These are phyloP conservation scores for Pleurotus citrinopileatus DNA, from an alignment of 768 basidiomycete species.

Conservation along the genomic window DNA sequence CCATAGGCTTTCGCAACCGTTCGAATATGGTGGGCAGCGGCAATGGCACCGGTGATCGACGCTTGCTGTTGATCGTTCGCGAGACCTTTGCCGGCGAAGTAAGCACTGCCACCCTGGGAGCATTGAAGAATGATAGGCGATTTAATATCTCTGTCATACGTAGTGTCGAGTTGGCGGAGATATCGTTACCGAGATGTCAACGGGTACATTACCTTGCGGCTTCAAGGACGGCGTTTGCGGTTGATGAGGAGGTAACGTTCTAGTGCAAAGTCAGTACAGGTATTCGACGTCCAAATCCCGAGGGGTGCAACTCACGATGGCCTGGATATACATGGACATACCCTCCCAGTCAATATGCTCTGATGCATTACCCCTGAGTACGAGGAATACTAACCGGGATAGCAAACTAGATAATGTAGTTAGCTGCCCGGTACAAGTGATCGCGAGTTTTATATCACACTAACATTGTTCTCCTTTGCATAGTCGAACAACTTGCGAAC, in stretches of 20 bases:
- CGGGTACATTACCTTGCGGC: slow-evolving; percentile 69
- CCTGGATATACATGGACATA: slow-evolving; percentile 37
- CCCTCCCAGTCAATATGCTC: not conserved
- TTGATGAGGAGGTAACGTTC: slow-evolving; percentile 97
- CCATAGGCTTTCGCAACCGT: slow-evolving; percentile 88
- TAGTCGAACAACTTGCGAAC: slow-evolving; percentile 95
- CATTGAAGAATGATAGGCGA: slow-evolving; percentile 97
- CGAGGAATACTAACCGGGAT: slow-evolving; percentile 64
- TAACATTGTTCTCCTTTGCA: slow-evolving; percentile 85
- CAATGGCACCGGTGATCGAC: slow-evolving; percentile 87
- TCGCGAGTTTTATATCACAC: slow-evolving; percentile 19
- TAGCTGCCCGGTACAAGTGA: slow-evolving; percentile 10
- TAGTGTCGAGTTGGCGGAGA: slow-evolving; percentile 7
- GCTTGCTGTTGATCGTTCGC: slow-evolving; percentile 95
- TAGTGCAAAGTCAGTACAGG: slow-evolving; percentile 26
- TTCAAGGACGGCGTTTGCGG: slow-evolving; percentile 91
- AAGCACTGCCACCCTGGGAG: slow-evolving; percentile 95
- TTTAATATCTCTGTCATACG: slow-evolving; percentile 76
- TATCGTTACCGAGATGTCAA: slow-evolving; percentile 1
- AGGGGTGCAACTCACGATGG: slow-evolving; percentile 61
- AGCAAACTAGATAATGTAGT: slow-evolving; percentile 53
- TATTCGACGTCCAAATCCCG: slow-evolving; percentile 7
- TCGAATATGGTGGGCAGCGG: slow-evolving; percentile 90
- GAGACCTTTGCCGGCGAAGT: slow-evolving; percentile 95
- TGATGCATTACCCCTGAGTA: not conserved